Conservation (phyloP, 257 asterid species). For the Solanum rostratum region DNA sequence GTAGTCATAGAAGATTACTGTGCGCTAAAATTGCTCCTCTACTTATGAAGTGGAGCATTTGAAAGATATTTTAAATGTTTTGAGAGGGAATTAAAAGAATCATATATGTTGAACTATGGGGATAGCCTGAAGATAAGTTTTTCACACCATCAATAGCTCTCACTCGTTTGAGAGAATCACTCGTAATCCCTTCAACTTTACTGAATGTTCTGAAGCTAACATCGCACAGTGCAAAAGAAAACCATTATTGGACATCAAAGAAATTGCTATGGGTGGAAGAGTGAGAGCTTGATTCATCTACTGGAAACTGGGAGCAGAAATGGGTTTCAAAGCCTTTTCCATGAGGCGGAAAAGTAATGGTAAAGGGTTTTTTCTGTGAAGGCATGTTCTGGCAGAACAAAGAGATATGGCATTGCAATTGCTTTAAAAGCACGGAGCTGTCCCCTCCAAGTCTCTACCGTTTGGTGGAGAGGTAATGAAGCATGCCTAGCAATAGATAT, state of each 20-base stretch:
- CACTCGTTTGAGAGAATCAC: background rate
- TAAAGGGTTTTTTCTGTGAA: background rate
- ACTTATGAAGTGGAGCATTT: background rate
- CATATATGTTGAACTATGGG: background rate
- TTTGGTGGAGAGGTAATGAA: background rate
- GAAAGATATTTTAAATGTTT: background rate
- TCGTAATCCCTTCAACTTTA: background rate
- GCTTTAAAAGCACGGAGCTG: background rate
- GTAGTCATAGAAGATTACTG: background rate
- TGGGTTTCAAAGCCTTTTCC: background rate
- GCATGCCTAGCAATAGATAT: background rate
- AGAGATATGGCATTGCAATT: background rate
- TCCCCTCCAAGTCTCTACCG: background rate
- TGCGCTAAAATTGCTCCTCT: background rate
- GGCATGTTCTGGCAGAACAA: background rate
- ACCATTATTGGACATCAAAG: background rate
- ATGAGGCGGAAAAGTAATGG: background rate
- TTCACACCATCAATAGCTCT: background rate
- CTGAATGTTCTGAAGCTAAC: background rate
- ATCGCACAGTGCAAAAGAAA: background rate
- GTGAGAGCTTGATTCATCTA: background rate
- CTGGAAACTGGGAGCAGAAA: background rate
- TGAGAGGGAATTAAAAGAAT: background rate
- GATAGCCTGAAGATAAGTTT: background rate
- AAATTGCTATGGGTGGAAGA: background rate